Evolutionary conservation across 2,329 filamentous ascomycete species (phyloP), one percentile per base, ranked within the genome.

Genomic region (Myotisia sp.): DNA sequence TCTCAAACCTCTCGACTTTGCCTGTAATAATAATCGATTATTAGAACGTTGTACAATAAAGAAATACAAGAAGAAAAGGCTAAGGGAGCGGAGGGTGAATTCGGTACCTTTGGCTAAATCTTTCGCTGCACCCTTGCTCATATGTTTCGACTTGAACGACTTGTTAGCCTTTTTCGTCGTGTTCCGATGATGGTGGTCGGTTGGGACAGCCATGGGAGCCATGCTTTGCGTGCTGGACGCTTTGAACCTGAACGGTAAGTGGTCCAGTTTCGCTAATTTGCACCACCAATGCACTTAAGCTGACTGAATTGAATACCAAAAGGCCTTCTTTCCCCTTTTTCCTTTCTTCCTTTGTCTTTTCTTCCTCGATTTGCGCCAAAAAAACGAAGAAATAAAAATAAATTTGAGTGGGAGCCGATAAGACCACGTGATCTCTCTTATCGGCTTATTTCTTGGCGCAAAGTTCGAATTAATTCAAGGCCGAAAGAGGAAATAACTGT

Each of bases 161-260:
- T 98, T 98, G 62, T 93, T 76, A 45, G 71, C 63, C 50, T 74
- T 67, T 68, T 95, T 98, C 35, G 86, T 93, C 38, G 86, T 94
- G 52, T 82, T 82, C 56, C 87, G 74, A 60, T 98, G 90, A 53
- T 87, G 86, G 60, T 95, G 84, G 23, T 44, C 55, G 46, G 65
- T 58, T 43, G 56, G 67, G 56, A 64, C 62, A 52, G 72, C 68
- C 40, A 69, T 66, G 59, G 74, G 71, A 52, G 81, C 76, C 82
- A 90, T 90, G 49, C 71, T 80, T 60, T 68, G 68, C 46, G 52
- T 59, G 45, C 59, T 58, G 39, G 58, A 56, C 58, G 73, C 81
- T 67, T 92, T 93, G 63, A 92, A 92, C 61, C 86, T 70, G 53
- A 79, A 92, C 3, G 86, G 83, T 59, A 85, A 60, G 42, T 50